A percentile compares a stretch with the other conserved stretches of the same genome.
Evolutionary conservation across 169 alveolate genomes (phyloP).

Genomic region (Plasmodium inui): DNA sequence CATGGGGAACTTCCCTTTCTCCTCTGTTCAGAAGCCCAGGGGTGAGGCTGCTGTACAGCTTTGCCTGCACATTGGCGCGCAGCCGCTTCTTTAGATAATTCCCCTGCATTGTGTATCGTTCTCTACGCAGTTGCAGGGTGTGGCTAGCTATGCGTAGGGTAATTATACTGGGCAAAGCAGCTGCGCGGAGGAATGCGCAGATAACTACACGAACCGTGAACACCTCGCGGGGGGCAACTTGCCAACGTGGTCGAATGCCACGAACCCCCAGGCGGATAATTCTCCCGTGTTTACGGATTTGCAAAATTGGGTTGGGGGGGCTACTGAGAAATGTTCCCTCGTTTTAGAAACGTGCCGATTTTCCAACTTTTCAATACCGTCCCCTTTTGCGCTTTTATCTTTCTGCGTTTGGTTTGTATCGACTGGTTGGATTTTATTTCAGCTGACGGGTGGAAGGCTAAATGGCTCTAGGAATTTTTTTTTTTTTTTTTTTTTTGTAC

Average conservation of each 20-base stretch:
- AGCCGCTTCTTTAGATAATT: background rate
- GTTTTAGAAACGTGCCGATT: background rate
- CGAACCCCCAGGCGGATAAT: background rate
- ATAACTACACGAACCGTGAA: background rate
- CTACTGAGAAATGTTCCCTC: background rate
- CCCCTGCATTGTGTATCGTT: constrained; percentile 5
- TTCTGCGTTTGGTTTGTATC: background rate
- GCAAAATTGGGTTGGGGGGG: background rate
- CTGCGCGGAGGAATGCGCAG: background rate
- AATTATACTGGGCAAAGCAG: background rate
- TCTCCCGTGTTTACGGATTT: background rate
- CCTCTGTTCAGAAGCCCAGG: background rate
- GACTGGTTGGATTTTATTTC: background rate
- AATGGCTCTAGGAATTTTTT: background rate
- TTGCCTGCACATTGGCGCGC: background rate
- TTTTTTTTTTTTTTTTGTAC: background rate
- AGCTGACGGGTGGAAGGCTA: background rate
- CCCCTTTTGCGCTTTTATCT: background rate
- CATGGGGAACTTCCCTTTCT: background rate
- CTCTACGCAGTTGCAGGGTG: background rate
- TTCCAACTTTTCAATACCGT: background rate
- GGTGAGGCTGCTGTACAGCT: constrained; percentile 5
- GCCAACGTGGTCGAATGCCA: background rate
- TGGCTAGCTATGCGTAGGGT: background rate
- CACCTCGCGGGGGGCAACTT: background rate